phyloP scores from a whole-genome alignment of 129 eudicot genomes.

The Lactuca sativa region DNA sequence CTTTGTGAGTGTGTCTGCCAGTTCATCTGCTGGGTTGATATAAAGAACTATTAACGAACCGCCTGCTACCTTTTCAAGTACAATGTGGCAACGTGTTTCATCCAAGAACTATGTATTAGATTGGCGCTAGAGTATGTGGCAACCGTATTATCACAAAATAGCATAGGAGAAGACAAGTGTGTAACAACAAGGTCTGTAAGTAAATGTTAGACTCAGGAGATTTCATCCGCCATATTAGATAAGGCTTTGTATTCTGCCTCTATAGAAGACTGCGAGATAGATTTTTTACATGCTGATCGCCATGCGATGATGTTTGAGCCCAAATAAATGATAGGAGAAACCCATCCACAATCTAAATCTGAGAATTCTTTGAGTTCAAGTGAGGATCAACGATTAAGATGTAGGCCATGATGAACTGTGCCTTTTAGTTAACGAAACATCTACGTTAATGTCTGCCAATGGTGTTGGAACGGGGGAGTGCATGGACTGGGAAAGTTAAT shows the following conservation, averaged over 20 bases:
- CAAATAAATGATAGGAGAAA: neutral
- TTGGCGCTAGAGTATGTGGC: no score
- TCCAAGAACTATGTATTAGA: no score
- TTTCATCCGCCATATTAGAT: neutral
- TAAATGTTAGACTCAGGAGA: neutral
- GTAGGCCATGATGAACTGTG: neutral
- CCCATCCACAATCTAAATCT: neutral
- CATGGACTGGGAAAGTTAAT: neutral
- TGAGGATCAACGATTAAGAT: neutral
- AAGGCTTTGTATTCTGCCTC: no score
- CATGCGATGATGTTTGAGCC: no score
- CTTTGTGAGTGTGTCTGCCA: no score
- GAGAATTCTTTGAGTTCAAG: neutral
- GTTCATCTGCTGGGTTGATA: no score
- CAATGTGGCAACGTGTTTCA: no score
- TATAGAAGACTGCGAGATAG: no score
- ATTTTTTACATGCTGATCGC: no score
- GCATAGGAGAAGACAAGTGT: neutral
- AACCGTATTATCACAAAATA: no score
- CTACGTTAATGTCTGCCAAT: neutral
- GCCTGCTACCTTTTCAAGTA: no score
- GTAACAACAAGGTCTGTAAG: neutral
- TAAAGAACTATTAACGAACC: no score
- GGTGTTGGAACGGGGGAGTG: neutral
- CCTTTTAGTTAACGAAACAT: constrained; percentile 1